A percentile compares a stretch with the other conserved stretches of the same genome.
Conservation (phyloP, 2,329 filamentous ascomycete genomes). For the Trichoderma citrinoviride region DNA sequence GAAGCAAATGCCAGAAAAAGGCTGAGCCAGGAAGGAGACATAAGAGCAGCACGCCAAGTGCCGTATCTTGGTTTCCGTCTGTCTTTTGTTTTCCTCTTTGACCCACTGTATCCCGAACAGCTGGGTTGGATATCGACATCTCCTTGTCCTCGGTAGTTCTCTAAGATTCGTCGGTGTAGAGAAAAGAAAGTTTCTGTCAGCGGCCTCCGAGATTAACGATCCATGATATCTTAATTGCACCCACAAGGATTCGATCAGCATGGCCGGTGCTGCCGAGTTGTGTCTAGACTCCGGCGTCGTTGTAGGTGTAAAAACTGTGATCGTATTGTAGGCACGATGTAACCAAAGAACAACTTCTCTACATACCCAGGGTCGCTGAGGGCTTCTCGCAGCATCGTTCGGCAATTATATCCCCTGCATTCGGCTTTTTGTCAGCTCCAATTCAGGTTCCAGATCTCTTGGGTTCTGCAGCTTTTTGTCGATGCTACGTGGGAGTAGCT, state of each 20-base stretch:
- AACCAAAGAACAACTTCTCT: not conserved
- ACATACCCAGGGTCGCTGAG: not conserved
- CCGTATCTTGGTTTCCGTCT: not conserved
- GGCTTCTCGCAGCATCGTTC: not conserved
- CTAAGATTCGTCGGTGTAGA: not conserved
- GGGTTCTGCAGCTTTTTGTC: not conserved
- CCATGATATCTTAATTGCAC: too few species aligned
- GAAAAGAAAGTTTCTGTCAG: not conserved
- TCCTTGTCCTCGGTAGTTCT: too few species aligned
- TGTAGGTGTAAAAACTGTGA: not conserved
- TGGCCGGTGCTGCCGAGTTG: not conserved
- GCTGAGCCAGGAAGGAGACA: too few species aligned
- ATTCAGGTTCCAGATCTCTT: not conserved
- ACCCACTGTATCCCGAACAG: too few species aligned
- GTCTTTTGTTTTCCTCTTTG: too few species aligned
- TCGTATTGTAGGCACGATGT: not conserved
- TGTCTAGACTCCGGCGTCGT: not conserved
- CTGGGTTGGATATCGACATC: too few species aligned
- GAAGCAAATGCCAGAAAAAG: too few species aligned
- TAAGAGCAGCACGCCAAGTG: too few species aligned
- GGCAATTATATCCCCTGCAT: not conserved
- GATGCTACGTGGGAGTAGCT: not conserved
- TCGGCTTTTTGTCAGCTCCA: not conserved
- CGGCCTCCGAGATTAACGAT: not conserved
- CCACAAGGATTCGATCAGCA: not conserved